phyloP scores from a whole-genome alignment of 2,329 filamentous ascomycete genomes.

The Chaetomium sp. region DNA sequence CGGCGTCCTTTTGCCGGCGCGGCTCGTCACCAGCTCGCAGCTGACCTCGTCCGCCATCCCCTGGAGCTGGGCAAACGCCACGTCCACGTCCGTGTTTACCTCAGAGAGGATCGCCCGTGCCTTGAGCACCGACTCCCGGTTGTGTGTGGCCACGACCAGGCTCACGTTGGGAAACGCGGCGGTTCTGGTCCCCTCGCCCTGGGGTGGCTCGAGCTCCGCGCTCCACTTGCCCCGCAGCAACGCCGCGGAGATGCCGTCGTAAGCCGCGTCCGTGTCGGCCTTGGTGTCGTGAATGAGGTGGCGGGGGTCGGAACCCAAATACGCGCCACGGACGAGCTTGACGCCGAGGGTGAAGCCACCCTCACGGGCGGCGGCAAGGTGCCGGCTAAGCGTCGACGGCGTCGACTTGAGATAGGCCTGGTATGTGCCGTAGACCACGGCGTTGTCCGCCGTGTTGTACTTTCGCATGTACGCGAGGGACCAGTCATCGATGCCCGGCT shows the following conservation, averaged over 20 bases:
- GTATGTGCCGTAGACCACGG: constrained; percentile 79
- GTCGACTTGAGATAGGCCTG: constrained; percentile 73
- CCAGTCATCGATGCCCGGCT: constrained; percentile 80
- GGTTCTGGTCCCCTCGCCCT: constrained; percentile 37
- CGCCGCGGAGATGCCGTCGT: constrained; percentile 69
- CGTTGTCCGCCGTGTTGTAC: constrained; percentile 67
- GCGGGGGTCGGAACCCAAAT: constrained; percentile 69
- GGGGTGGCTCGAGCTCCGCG: constrained; percentile 48
- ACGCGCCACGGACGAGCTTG: constrained; percentile 76
- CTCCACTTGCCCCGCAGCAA: constrained; percentile 68
- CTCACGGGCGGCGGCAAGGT: constrained; percentile 60
- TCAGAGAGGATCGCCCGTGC: constrained; percentile 56
- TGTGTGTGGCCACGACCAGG: constrained; percentile 82
- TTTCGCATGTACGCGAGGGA: constrained; percentile 73
- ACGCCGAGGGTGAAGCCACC: constrained; percentile 69
- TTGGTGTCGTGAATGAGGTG: constrained; percentile 73
- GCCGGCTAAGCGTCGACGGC: constrained; percentile 57
- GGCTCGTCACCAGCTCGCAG: constrained; percentile 55
- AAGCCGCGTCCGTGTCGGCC: constrained; percentile 69
- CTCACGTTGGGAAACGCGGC: constrained; percentile 57
- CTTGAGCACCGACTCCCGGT: constrained; percentile 67
- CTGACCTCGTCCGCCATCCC: constrained; percentile 96
- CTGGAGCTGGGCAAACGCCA: constrained; percentile 77
- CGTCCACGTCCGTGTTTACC: constrained; percentile 44
- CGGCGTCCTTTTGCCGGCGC: constrained; percentile 19